Evolutionary conservation across 2,329 filamentous ascomycete genomes (phyloP).

Genomic region (Albifimbria verrucaria): DNA sequence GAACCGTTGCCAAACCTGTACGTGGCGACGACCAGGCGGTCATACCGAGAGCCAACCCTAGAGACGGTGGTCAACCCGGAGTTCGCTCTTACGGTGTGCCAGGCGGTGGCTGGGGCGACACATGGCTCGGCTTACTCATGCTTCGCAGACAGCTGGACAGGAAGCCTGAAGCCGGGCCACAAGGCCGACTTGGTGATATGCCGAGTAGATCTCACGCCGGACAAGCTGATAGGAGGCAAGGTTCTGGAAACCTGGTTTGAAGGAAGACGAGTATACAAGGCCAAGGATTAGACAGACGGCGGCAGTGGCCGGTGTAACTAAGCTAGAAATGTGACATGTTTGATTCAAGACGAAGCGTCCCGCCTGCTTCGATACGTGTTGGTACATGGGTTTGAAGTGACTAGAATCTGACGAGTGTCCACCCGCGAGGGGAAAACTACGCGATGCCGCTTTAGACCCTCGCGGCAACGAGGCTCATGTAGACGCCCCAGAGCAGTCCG

Average conservation of each 20-base stretch:
- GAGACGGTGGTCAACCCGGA: conserved; percentile 46
- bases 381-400: neutral
- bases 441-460: conserved; percentile 35
- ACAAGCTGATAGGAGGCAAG: conserved; percentile 40
- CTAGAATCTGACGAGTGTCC: too few species aligned
- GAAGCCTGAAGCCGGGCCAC: conserved; percentile 48
- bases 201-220: conserved; percentile 46
- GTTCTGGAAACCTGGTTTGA: conserved; percentile 53
- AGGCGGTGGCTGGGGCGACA: conserved; percentile 52
- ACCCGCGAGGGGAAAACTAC: too few species aligned
- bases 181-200: conserved; percentile 55
- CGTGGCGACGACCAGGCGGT: conserved; percentile 54
- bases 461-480: conserved; percentile 46
- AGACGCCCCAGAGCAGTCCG: conserved; percentile 48
- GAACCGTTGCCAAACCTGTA: conserved; percentile 54
- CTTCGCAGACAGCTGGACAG: conserved; percentile 54
- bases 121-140: conserved; percentile 54
- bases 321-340: neutral
- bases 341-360: neutral
- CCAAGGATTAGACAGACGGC: too few species aligned
- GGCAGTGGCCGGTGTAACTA: too few species aligned
- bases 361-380: neutral
- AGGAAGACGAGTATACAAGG: conserved; percentile 37
- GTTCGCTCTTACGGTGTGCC: conserved; percentile 49
- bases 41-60: conserved; percentile 44